Conservation (phyloP, 2,329 filamentous ascomycete species). For the Verticillium albo-atrum region DNA sequence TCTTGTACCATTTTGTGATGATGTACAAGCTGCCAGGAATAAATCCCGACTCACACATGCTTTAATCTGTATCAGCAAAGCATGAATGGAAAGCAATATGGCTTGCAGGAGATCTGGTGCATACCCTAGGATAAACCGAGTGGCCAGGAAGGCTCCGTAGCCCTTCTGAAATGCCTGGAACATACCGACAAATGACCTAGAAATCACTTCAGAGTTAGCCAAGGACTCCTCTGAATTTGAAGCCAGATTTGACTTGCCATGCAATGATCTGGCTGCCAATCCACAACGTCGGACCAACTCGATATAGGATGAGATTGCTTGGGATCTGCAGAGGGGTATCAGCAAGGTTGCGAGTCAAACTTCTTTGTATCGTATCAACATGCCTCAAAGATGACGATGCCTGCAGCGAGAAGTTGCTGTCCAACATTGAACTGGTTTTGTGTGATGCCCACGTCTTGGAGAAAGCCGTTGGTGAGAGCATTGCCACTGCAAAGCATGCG, state of each 20-base stretch:
- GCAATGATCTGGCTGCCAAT: constrained; percentile 38
- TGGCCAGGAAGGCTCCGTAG: too few species aligned
- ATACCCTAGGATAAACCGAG: too few species aligned
- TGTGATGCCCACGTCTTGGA: constrained; percentile 43
- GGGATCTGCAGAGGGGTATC: constrained; percentile 26
- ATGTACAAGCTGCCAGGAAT: constrained; percentile 43
- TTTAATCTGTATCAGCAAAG: not conserved
- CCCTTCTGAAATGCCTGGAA: too few species aligned
- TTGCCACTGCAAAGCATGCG: constrained; percentile 2
- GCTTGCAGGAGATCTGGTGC: too few species aligned
- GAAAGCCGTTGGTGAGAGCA: constrained; percentile 25
- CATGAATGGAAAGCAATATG: too few species aligned
- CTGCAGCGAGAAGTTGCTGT: constrained; percentile 43
- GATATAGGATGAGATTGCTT: constrained; percentile 41
- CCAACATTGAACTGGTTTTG: constrained; percentile 49
- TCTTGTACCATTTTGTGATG: constrained; percentile 35
- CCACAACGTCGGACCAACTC: constrained; percentile 39
- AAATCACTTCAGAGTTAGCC: too few species aligned
- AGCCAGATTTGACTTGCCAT: constrained; percentile 22
- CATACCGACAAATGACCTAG: too few species aligned
- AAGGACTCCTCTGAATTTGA: not conserved
- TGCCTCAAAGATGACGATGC: constrained; percentile 38
- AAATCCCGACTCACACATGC: constrained; percentile 32
- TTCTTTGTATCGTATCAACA: not conserved
- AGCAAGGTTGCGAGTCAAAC: not conserved